Conservation (phyloP, 2,329 filamentous ascomycete genomes). For the Sporothrix phasma region DNA sequence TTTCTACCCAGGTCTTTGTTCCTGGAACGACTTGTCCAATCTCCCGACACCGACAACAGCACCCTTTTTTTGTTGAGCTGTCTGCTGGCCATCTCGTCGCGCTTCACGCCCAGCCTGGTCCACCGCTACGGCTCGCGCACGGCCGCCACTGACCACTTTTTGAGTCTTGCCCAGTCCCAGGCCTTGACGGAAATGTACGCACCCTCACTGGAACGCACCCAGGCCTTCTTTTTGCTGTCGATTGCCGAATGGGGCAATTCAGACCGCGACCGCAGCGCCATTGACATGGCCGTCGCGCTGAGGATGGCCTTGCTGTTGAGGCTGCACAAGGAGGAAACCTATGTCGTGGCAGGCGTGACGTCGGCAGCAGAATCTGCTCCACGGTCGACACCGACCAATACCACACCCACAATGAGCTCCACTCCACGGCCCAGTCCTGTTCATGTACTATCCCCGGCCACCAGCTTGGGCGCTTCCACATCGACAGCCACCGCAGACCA, state of each 20-base stretch:
- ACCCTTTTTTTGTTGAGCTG: constrained; percentile 40
- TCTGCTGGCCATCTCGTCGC: constrained; percentile 46
- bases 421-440: not conserved
- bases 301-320: constrained; percentile 45
- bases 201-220: constrained; percentile 44
- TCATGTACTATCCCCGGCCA: not conserved
- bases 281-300: constrained; percentile 46
- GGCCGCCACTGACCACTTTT: constrained; percentile 43
- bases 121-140: constrained; percentile 39
- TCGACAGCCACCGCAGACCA: constrained; percentile 31
- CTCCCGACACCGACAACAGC: constrained; percentile 33
- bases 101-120: constrained; percentile 40
- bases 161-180: constrained; percentile 38
- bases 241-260: constrained; percentile 28
- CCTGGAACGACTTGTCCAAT: constrained; percentile 33
- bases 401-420: not conserved
- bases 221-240: constrained; percentile 31
- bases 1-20: constrained; percentile 48
- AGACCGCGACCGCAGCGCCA: constrained; percentile 25
- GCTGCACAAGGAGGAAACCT: constrained; percentile 47
- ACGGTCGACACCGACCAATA: not conserved
- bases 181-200: constrained; percentile 42
- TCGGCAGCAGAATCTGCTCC: too few relatives aligned
- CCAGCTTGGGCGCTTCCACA: constrained; percentile 27
- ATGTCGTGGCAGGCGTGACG: constrained; percentile 25